Conservation (phyloP, 2,329 filamentous ascomycete species). For the Calonectria henricotiae region DNA sequence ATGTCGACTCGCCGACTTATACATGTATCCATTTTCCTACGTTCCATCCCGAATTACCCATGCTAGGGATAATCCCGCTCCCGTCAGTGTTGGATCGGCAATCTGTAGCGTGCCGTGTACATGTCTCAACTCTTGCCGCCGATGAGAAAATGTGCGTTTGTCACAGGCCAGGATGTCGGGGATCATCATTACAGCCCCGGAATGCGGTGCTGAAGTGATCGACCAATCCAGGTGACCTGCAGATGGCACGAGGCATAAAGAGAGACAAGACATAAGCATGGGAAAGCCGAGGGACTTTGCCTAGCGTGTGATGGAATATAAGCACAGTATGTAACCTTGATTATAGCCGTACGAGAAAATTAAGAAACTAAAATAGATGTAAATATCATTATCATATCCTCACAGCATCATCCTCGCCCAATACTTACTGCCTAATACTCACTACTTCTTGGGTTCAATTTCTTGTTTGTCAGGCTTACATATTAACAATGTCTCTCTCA, state of each 20-base stretch:
- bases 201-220: conserved; percentile 15
- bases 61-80: background rate
- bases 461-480: background rate
- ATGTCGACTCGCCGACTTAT: background rate
- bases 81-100: background rate
- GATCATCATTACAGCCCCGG: background rate
- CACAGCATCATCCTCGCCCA: background rate
- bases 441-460: background rate
- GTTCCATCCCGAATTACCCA: background rate
- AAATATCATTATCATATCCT: background rate
- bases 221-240: background rate
- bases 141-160: background rate
- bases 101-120: conserved; percentile 2
- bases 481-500: no score
- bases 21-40: no score
- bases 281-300: background rate
- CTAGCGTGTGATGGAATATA: conserved; percentile 9
- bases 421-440: no score
- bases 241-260: conserved; percentile 13
- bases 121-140: conserved; percentile 1
- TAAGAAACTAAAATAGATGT: background rate
- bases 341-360: background rate
- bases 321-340: background rate
- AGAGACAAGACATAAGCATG: conserved; percentile 13
- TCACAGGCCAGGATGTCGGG: background rate